Evolutionary conservation across 805 yeast genomes (phyloP).

Genomic region (Ogataea philodendri): DNA sequence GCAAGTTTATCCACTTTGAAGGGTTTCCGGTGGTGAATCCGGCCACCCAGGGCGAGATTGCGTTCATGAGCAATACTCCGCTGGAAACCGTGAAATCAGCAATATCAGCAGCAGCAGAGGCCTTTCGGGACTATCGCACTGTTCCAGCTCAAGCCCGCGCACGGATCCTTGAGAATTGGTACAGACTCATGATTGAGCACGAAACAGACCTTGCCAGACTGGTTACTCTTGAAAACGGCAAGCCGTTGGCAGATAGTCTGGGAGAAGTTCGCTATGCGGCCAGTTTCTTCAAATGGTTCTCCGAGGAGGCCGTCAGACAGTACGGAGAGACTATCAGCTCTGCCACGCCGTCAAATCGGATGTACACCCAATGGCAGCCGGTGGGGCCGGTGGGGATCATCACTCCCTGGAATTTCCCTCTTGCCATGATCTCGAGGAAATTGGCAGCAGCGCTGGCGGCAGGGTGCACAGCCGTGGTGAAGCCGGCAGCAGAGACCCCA

Average conservation of each 20-base stretch:
- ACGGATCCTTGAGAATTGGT: constrained; percentile 48
- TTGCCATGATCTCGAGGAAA: constrained; percentile 74
- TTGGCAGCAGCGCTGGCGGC: constrained; percentile 79
- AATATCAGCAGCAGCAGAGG: constrained; percentile 47
- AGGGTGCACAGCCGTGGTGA: constrained; percentile 74
- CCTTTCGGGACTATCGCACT: constrained; percentile 49
- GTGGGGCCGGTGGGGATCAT: constrained; percentile 76
- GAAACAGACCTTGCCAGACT: constrained; percentile 63
- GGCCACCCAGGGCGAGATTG: constrained; percentile 51
- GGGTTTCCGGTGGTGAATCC: constrained; percentile 50
- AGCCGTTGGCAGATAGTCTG: constrained; percentile 63
- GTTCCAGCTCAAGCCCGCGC: constrained; percentile 58
- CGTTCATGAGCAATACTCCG: constrained; percentile 52
- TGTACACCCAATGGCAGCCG: constrained; percentile 63
- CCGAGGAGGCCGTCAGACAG: constrained; percentile 75
- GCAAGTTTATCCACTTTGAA: constrained; percentile 45
- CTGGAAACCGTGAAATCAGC: constrained; percentile 50
- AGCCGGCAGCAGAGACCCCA: constrained; percentile 79
- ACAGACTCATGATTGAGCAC: constrained; percentile 52
- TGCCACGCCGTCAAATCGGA: constrained; percentile 43
- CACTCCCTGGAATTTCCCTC: constrained; percentile 86
- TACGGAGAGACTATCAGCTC: constrained; percentile 65
- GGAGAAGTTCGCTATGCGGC: constrained; percentile 72
- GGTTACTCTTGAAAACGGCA: constrained; percentile 73
- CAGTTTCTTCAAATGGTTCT: constrained; percentile 82